A percentile compares a stretch with the other conserved stretches of the same genome.
phyloP scores from a whole-genome alignment of 768 basidiomycete species.

The Sarcodon aspratus region DNA sequence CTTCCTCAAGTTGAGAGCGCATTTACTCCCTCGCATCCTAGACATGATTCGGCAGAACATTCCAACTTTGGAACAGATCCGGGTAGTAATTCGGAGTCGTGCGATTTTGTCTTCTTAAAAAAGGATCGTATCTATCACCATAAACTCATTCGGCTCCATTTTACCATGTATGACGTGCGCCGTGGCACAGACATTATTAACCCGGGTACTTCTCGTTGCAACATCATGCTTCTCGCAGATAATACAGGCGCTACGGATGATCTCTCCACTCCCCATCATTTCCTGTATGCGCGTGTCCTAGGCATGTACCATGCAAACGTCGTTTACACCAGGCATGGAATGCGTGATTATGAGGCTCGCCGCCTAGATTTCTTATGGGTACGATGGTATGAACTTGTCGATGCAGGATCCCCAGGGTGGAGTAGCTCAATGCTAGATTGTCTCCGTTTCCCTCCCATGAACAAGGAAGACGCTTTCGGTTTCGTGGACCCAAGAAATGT shows the following conservation, averaged over 20 bases:
- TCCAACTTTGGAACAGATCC: too few species aligned
- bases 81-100: too few species aligned
- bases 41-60: too few species aligned
- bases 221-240: conserved; percentile 7
- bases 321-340: not conserved
- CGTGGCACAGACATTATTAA: conserved; percentile 9
- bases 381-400: not conserved
- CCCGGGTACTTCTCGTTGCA: not conserved
- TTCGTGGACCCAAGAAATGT: not conserved
- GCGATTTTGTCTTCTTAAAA: not conserved
- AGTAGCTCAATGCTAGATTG: not conserved
- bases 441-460: not conserved
- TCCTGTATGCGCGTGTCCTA: conserved; percentile 4
- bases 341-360: not conserved
- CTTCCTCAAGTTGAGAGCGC: too few species aligned
- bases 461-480: not conserved
- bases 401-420: not conserved
- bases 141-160: conserved; percentile 2
- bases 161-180: conserved; percentile 11
- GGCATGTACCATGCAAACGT: conserved; percentile 3
- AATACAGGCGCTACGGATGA: not conserved
- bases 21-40: too few species aligned
- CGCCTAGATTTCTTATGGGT: not conserved
- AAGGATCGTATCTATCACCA: not conserved
- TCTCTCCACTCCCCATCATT: not conserved